Conservation (phyloP, 73 alveolate species). For the Paramecium caudatum region DNA sequence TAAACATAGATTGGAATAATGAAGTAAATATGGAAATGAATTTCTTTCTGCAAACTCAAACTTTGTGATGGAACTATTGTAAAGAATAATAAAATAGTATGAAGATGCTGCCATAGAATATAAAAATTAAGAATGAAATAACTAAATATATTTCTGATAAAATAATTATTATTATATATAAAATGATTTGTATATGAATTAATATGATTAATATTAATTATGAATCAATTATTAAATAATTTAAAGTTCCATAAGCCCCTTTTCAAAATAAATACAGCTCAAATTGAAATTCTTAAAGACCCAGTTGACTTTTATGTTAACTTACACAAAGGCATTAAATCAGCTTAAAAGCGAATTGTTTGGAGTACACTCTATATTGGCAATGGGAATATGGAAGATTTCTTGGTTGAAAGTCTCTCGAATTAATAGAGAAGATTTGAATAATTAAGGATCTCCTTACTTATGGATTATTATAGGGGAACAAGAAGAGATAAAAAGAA, state of each 20-base stretch:
- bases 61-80: too few species aligned
- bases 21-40: too few species aligned
- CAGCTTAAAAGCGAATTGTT: slow-evolving; percentile 39
- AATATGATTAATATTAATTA: too few species aligned
- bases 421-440: slow-evolving; percentile 53
- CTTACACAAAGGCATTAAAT: slow-evolving; percentile 58
- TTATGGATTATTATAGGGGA: slow-evolving; percentile 64
- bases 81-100: too few species aligned
- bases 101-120: too few species aligned
- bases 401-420: slow-evolving; percentile 38
- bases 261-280: slow-evolving; percentile 41
- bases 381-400: slow-evolving; percentile 65
- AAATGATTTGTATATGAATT: too few species aligned
- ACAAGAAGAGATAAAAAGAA: slow-evolving; percentile 17
- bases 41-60: too few species aligned
- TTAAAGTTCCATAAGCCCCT: slow-evolving; percentile 52
- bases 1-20: too few species aligned
- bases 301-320: slow-evolving; percentile 67
- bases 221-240: slow-evolving; percentile 42
- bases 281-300: slow-evolving; percentile 40
- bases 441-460: slow-evolving; percentile 52
- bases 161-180: too few species aligned
- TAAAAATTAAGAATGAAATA: too few species aligned
- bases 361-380: slow-evolving; percentile 67
- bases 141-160: too few species aligned